Evolutionary conservation across 2,329 filamentous ascomycete species (phyloP), one percentile per base, ranked within the genome.

Genomic region (Talaromyces sp.): DNA sequence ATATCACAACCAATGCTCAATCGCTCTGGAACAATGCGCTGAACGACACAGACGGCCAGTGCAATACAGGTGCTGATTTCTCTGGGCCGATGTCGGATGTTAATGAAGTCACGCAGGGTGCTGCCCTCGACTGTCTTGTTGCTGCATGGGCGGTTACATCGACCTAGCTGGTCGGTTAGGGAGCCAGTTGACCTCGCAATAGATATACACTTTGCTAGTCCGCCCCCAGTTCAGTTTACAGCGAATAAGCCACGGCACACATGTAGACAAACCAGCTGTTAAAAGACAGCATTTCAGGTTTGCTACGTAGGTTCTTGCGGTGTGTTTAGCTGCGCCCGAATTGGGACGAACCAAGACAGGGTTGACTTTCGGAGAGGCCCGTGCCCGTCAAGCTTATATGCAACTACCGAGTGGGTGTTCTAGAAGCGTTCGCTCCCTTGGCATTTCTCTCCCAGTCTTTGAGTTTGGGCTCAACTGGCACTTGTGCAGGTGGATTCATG

Each of bases 71-170:
- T 2, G 32, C 25, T 17, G 17, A 10, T 9, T 55, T 55, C 19
- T 30, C 32, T n/a, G 54, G 54, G 36, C 54, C 54, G 19, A 39
- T 55, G 54, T 36, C 54, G 32, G 30, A 25, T 39, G 54, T 39
- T 19, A 55, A 55, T 39, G 54, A 55, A 19, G 54, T 27, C 13
- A 55, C 30, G 3, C 54, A 55, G 25, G 54, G 54, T 39, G 54
- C 54, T 25, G 54, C 54, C 15, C 54, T 55, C 11, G 54, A 55
- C 28, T 55, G 54, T 27, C 54, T 55, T 33, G 32, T 55, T 19
- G 54, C 54, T 30, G 54, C 54, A 39, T 55, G 54, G 54, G 54
- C 54, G 6, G 54, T 55, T 42, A 55, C 54, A 13, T 39, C 54
- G 17, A 39, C 36, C 36, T 39, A 39, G 15, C 17, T 15, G 36